These are phyloP conservation scores for Stygiomarasmius scandens DNA, from an alignment of 1,284 basidiomycete genomes.

Conservation along the genomic window DNA sequence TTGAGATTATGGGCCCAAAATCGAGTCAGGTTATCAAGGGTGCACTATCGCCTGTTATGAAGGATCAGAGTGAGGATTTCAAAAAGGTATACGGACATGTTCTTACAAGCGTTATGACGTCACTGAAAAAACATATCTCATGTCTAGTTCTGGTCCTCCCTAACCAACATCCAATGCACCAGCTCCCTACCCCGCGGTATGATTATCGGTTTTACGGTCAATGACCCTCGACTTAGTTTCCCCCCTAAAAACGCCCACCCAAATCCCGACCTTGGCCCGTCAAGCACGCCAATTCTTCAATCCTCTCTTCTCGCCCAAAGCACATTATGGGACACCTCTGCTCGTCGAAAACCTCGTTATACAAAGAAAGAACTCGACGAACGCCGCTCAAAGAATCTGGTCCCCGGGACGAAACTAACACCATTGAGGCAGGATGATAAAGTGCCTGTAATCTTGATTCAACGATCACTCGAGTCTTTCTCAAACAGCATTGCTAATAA, in stretches of 20 bases:
- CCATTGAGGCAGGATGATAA: conserved; percentile 76
- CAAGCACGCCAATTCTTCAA: conserved; percentile 51
- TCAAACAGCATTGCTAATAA: too few species aligned
- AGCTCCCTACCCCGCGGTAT: conserved; percentile 72
- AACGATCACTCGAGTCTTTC: conserved; percentile 69
- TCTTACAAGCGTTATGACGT: too few species aligned
- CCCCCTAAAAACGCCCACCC: conserved; percentile 75
- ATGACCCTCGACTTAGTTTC: conserved; percentile 86
- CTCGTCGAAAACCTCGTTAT: conserved; percentile 68
- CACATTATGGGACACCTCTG: conserved; percentile 70
- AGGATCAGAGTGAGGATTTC: conserved; percentile 60
- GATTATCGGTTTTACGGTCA: conserved; percentile 74
- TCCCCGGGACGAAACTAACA: conserved; percentile 75
- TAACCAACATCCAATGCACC: conserved; percentile 64
- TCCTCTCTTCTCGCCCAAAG: conserved; percentile 60
- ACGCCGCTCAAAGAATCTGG: conserved; percentile 66
- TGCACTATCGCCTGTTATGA: conserved; percentile 60
- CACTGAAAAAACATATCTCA: too few species aligned
- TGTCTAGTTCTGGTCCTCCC: conserved; percentile 67
- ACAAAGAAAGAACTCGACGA: conserved; percentile 84
- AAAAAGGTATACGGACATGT: conserved; percentile 62
- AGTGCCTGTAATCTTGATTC: conserved; percentile 80
- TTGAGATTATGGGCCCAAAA: conserved; percentile 87
- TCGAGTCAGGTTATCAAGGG: conserved; percentile 79
- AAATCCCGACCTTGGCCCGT: conserved; percentile 25